Base-by-base conservation (phyloP, 805 yeast genomes). In the Saturnispora sekii region DNA sequence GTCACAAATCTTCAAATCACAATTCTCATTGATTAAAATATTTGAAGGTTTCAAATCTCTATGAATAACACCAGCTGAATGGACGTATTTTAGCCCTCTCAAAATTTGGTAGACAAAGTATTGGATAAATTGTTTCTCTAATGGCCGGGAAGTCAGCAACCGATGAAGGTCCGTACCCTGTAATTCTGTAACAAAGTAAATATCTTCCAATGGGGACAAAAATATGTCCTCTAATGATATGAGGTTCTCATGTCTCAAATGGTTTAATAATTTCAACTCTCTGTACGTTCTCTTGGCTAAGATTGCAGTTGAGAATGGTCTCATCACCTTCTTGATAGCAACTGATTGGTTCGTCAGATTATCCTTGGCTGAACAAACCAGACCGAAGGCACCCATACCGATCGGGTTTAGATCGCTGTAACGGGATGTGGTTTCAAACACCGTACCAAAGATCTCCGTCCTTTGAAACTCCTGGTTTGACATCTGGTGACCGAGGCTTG, bases 371-470 rank as follows among this genome's bases (percentile, higher is more conserved):
- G 96, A 87, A 53, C 98, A 93, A 34, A 93, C 99, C 15, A 93
- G 73, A 5, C 99, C 99, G 62, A 93, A 93, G 7, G 98, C 98
- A 21, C 99, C 99, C 99, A 93, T 93, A 0, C 99, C 99, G 41
- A 93, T 96, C 2, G 99, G 98, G 59, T 88, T 90, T 50, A 93
- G 73, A 59, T 90, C 96, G 4, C 85, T 76, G 67, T 93, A 93
- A 52, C 96, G 68, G 57, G 77, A 80, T 35, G 97, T 89, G 51
- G 88, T 86, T 64, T 89, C 97, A 61, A 89, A 89, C 38, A 89
- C 90, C 2, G 97, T 89, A 41, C 96, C 96, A 58, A 89, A 89
- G 50, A 89, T 89, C 63, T 89, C 95, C 8, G 95, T 86, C 67
- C 96, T 76, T 21, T 74, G 71, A 34, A 59, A 60, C 51, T 69